Percentiles rank a stretch among this genome's conserved stretches.
Evolutionary conservation across 1,139 yeast species (phyloP).

Genomic region (Pichia sp.): DNA sequence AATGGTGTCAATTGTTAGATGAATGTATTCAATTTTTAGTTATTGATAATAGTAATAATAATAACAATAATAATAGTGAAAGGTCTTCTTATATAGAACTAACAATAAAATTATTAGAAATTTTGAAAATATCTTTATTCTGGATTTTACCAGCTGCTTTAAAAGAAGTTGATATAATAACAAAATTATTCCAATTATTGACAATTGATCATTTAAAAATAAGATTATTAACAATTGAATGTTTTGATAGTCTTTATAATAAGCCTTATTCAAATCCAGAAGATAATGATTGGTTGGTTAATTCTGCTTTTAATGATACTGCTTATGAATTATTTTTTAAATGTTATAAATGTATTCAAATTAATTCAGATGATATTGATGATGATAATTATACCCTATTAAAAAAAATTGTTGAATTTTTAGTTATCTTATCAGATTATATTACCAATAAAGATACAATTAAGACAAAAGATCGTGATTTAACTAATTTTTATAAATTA

Average conservation of each 20-base stretch:
- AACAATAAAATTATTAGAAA: constrained; percentile 66
- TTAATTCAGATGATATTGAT: constrained; percentile 74
- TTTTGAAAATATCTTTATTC: constrained; percentile 82
- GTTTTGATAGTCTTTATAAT: constrained; percentile 82
- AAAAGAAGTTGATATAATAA: constrained; percentile 59
- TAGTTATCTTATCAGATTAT: constrained; percentile 81
- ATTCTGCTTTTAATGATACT: constrained; percentile 56
- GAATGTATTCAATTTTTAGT: constrained; percentile 37
- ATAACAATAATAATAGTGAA: not conserved
- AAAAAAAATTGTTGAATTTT: constrained; percentile 89
- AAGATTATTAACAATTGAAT: constrained; percentile 82
- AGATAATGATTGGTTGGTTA: constrained; percentile 76
- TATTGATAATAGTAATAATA: constrained; percentile 1
- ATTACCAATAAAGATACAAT: constrained; percentile 37
- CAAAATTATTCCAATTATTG: constrained; percentile 59
- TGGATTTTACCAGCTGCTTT: constrained; percentile 84
- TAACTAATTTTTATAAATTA: constrained; percentile 59
- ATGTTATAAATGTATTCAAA: constrained; percentile 56
- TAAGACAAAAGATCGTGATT: constrained; percentile 46
- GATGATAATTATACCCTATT: constrained; percentile 72
- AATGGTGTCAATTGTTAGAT: constrained; percentile 64
- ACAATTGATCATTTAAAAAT: constrained; percentile 56
- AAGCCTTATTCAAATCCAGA: constrained; percentile 63
- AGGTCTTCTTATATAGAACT: constrained; percentile 29
- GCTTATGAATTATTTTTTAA: constrained; percentile 63